Evolutionary conservation across 2,329 filamentous ascomycete species (phyloP).

Genomic region (Penicillium griseofulvum): DNA sequence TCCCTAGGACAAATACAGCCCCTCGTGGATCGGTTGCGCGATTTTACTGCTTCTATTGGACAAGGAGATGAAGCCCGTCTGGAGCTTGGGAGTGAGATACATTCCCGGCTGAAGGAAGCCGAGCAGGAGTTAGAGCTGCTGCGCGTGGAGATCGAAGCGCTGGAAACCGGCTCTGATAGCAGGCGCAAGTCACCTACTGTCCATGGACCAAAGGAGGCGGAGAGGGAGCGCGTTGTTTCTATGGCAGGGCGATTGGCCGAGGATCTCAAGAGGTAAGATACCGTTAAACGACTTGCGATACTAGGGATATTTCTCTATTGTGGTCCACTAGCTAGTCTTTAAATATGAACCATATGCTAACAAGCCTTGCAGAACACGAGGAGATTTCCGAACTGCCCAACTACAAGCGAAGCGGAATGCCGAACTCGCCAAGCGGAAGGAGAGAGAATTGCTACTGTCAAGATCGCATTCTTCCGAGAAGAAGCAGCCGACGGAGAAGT

Average conservation of each 20-base stretch:
- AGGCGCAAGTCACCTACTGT: constrained; percentile 29
- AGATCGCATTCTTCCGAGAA: constrained; percentile 36
- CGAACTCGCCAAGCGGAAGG: constrained; percentile 68
- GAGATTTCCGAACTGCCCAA: constrained; percentile 77
- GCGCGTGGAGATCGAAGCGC: constrained; percentile 71
- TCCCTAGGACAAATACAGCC: constrained; percentile 53
- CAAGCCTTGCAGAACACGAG: constrained; percentile 49
- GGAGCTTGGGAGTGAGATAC: constrained; percentile 78
- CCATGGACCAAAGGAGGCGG: constrained; percentile 56
- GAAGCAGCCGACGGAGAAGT: constrained; percentile 44
- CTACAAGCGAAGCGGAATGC: constrained; percentile 73
- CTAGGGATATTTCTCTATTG: too few species aligned
- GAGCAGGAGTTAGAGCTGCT: constrained; percentile 83
- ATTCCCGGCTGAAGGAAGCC: constrained; percentile 70
- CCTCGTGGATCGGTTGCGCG: constrained; percentile 57
- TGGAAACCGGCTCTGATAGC: constrained; percentile 49
- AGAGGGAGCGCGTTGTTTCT: constrained; percentile 65
- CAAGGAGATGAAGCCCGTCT: constrained; percentile 64
- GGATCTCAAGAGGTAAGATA: constrained; percentile 68
- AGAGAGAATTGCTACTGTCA: constrained; percentile 73
- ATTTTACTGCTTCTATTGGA: constrained; percentile 60
- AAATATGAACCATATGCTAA: constrained; percentile 7
- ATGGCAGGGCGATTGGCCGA: constrained; percentile 64
- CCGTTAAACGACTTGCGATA: background rate
- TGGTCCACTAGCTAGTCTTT: background rate